These are phyloP conservation scores for Elaeagnus macrophylla DNA, from an alignment of 306 rosid species.

Conservation along the genomic window DNA sequence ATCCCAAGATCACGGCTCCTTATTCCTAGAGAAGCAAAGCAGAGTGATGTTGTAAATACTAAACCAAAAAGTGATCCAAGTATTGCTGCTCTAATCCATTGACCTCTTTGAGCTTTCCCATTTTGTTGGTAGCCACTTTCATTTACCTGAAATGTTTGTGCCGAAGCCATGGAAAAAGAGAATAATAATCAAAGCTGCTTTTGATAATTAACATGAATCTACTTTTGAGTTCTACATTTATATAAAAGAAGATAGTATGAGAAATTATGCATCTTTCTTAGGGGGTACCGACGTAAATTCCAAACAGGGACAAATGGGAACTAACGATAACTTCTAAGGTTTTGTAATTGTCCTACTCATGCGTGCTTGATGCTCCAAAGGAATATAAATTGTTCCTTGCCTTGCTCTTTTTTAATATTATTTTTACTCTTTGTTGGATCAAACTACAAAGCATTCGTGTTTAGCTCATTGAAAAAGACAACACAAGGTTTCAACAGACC, in stretches of 20 bases:
- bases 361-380: too few species aligned
- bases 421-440: too few species aligned
- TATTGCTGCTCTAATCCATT: constrained; percentile 17
- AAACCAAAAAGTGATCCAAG: constrained; percentile 10
- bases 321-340: constrained; percentile 7
- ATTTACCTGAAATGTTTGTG: constrained; percentile 9
- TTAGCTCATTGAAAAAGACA: too few species aligned
- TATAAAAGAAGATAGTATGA: too few species aligned
- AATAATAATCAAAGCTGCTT: background rate
- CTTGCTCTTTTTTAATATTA: too few species aligned
- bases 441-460: too few species aligned
- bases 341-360: background rate
- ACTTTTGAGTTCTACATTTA: too few species aligned
- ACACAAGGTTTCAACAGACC: too few species aligned
- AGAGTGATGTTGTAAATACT: constrained; percentile 8
- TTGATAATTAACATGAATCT: background rate
- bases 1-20: background rate
- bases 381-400: too few species aligned
- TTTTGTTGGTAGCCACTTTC: background rate
- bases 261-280: background rate
- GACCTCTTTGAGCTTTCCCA: constrained; percentile 10
- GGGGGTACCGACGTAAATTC: constrained; percentile 1
- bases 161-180: constrained; percentile 8
- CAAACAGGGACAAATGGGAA: background rate
- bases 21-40: constrained; percentile 14